phyloP scores from a whole-genome alignment of 768 basidiomycete species.

The Suillus decipiens region DNA sequence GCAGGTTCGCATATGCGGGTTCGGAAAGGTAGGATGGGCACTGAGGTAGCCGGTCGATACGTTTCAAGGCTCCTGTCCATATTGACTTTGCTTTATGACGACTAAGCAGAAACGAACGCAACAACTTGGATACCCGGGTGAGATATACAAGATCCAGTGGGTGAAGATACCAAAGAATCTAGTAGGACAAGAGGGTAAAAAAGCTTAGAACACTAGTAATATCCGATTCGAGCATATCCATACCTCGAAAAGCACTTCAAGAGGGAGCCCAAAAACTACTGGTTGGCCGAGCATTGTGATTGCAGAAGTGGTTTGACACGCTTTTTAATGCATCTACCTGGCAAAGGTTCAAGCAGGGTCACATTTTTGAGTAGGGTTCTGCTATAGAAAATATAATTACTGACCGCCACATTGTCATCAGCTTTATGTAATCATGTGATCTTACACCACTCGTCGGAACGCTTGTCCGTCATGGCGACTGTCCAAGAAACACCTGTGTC shows the following conservation, averaged over 20 bases:
- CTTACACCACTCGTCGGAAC: neutral
- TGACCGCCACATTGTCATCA: neutral
- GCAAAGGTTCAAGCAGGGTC: neutral
- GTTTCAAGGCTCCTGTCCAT: constrained; percentile 4
- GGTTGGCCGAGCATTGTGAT: neutral
- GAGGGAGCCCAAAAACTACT: neutral
- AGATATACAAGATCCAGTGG: constrained; percentile 1
- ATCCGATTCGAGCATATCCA: neutral
- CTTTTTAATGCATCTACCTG: neutral
- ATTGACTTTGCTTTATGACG: constrained; percentile 5
- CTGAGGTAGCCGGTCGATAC: neutral
- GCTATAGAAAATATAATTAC: neutral
- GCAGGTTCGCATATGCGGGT: constrained; percentile 6
- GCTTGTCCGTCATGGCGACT: constrained; percentile 27
- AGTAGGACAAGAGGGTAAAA: neutral
- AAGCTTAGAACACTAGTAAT: neutral
- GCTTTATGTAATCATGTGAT: constrained; percentile 8
- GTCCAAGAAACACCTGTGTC: constrained; percentile 59
- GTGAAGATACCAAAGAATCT: constrained; percentile 6
- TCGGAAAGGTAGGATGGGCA: constrained; percentile 6
- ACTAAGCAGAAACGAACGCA: constrained; percentile 8
- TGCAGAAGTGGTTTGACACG: neutral
- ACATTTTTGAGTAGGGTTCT: neutral
- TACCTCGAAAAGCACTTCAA: neutral
- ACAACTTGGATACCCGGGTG: neutral